Percentiles rank a stretch among this genome's conserved stretches.
Conservation (phyloP, 1,139 yeast genomes). For the Yamadazyma sp. region DNA sequence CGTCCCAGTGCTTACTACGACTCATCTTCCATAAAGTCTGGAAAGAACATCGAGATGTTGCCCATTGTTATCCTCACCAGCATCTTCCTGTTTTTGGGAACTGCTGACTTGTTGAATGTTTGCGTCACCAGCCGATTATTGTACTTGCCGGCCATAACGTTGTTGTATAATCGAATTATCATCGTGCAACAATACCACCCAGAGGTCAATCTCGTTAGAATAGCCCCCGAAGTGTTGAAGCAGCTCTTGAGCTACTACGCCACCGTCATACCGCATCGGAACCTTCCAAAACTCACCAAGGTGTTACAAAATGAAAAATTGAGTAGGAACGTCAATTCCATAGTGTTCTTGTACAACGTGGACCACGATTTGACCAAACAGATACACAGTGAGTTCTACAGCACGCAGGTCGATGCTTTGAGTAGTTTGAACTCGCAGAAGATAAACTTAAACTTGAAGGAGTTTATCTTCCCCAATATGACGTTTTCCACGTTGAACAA, state of each 20-base stretch:
- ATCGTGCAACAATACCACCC: conserved; percentile 6
- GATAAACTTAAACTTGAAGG: neutral
- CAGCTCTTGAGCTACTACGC: conserved; percentile 1
- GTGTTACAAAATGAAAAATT: conserved; percentile 5
- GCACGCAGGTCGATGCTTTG: neutral
- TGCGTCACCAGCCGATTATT: conserved; percentile 13
- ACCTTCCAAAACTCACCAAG: neutral
- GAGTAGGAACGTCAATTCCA: conserved; percentile 2
- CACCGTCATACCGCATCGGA: neutral
- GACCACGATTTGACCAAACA: neutral
- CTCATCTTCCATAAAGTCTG: conserved; percentile 4
- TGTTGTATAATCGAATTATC: conserved; percentile 12
- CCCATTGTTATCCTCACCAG: conserved; percentile 10
- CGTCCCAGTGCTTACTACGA: conserved; percentile 15
- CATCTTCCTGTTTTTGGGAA: conserved; percentile 11
- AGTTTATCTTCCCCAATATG: neutral
- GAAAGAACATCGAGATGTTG: conserved; percentile 11
- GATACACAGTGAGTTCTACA: neutral
- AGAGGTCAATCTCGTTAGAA: neutral
- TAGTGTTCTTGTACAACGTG: conserved; percentile 2
- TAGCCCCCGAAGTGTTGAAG: neutral
- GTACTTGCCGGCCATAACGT: conserved; percentile 16
- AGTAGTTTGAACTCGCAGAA: neutral
- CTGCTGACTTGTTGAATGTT: conserved; percentile 11
- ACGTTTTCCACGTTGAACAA: neutral